These are phyloP conservation scores for Canavalia gladiata DNA, from an alignment of 306 rosid species.

Conservation along the genomic window DNA sequence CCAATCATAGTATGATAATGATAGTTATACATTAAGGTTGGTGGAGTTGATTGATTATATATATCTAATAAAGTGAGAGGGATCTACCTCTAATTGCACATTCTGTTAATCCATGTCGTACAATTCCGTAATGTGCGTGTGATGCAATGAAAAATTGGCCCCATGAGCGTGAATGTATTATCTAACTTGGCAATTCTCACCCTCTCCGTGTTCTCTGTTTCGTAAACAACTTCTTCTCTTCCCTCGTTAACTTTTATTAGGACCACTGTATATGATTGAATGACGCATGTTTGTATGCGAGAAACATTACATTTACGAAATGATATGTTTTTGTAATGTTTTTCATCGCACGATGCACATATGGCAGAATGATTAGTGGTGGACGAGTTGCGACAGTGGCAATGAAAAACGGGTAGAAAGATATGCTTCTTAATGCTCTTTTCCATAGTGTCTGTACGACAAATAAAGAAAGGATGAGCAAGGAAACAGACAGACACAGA, in stretches of 20 bases:
- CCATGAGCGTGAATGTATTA: conserved; percentile 6
- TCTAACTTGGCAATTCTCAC: neutral
- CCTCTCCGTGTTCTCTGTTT: conserved; percentile 24
- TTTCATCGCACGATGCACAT: conserved; percentile 28
- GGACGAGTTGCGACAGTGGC: conserved; percentile 23
- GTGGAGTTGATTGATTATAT: neutral
- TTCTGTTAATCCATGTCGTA: conserved; percentile 37
- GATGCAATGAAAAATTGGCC: conserved; percentile 34
- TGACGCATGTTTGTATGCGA: conserved; percentile 34
- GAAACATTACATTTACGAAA: conserved; percentile 36
- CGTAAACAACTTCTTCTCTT: neutral
- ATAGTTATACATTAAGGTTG: conserved; percentile 11
- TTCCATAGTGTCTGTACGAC: conserved; percentile 36
- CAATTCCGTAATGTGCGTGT: conserved; percentile 35
- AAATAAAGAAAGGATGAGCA: conserved; percentile 19
- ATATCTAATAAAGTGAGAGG: conserved; percentile 15
- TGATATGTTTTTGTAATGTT: conserved; percentile 12
- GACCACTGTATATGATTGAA: conserved; percentile 41
- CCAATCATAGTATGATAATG: conserved; percentile 43
- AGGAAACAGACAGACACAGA: conserved; percentile 25
- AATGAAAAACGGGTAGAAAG: conserved; percentile 38
- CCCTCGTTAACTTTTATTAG: conserved; percentile 24
- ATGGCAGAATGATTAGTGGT: conserved; percentile 25
- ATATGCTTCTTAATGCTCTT: conserved; percentile 45
- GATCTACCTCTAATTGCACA: conserved; percentile 18